Base-by-base conservation (phyloP, 345 rosid species). In the Sisymbrium altissimum region DNA sequence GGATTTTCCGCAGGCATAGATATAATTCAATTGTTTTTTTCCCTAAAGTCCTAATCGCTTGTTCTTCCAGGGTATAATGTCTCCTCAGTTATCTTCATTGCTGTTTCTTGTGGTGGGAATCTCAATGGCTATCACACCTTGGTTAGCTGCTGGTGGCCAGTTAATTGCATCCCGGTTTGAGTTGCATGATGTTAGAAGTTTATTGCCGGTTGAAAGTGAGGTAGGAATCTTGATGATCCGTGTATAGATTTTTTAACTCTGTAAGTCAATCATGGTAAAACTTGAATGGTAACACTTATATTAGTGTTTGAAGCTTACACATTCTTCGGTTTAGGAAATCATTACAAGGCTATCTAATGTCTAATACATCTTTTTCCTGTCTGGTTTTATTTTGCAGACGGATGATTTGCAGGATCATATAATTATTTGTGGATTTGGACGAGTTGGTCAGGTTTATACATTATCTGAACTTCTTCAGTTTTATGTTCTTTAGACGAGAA, bases 71-170 rank as follows among this genome's bases (percentile, higher is more conserved):
- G 96, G 93, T 79, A 94, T 94, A 84, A 85, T 94, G 96, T 86
- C 98, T 81, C 80, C 95, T 74, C 96, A 89, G 79, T 74, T 89
- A 21, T 94, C 98, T 19, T 94, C 98, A 65, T 84, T 94, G 78
- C 80, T 94, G 72, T 94, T 94, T 82, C 98, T 94, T 81, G 87
- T 91, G 64, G 98, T 94, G 82, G 98, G 98, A 68, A 78, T 94
- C 63, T 91, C 98, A 71, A 94, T 94, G 98, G 98, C 98, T 75
- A 61, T 94, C 64, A 94, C 98, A 40, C 98, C 98, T 33, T 94
- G 92, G 93, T 85, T 94, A 64, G 98, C 98, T 76, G 97, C 98
- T 83, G 98, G 98, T 58, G 97, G 98, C 69, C 98, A 94, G 78
- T 78, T 94, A 70, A 82, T 94, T 78, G 98, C 98, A 66, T 91